Evolutionary conservation across 306 rosid species (phyloP), one percentile per base, ranked within the genome.

Genomic region (Sechiopsis laciniata): DNA sequence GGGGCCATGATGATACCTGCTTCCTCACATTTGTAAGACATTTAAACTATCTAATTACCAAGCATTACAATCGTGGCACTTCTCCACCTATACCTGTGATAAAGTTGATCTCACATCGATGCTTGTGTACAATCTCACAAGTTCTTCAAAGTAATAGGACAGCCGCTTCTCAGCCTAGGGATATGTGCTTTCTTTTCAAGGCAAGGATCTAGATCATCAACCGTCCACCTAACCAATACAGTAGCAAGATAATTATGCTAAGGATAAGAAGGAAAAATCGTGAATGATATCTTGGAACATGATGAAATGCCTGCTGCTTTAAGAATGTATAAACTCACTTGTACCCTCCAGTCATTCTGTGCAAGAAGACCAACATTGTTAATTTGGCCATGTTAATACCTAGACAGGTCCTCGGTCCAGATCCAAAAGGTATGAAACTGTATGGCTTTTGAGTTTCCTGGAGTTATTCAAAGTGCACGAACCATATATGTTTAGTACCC

Each of bases 321-420:
- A 8, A 16, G 17, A 60, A 71, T 52, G 51, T 12, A 54, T 16
- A 10, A 48, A 73, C 95, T 80, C 81, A 87, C 91, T 71, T 81
- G 79, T 90, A 90, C 77, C 80, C 76, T 73, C 89, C 76, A 6
- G 88, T 79, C 40, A 86, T 69, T 68, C 91, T 82, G 76, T 86
- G 89, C 79, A 87, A 60, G 79, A 87, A 86, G 58, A 87, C 80
- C 82, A 86, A 29, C 89, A 86, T 86, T 77, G 93, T 87, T 72
- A 86, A 74, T 77, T 82, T 88, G 19, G 91, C 89, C 90, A 90
- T 83, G 59, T 87, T 90, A 21, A 80, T 86, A 62, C 96, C 89
- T n/a, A 87, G 76, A 81, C 96, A 86, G 48, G 92, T 86, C 80
- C 96, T 84, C 9, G 91, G 86, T 74, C 96, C 93, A 63, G 89